Conservation (phyloP, 768 basidiomycete genomes). For the Termitomyces sp. region DNA sequence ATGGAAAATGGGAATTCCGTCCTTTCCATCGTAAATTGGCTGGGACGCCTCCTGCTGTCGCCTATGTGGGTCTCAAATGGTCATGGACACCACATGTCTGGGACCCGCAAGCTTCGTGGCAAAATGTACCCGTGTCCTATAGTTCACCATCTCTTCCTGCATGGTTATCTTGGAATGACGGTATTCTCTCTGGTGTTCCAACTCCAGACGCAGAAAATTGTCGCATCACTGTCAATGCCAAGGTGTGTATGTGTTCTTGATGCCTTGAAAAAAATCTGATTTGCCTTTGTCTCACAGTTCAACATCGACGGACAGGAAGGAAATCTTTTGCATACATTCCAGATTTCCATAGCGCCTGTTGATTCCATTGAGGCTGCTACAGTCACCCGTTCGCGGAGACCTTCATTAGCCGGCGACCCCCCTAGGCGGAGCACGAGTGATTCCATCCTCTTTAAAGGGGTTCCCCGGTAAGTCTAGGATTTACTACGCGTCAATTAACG, state of each 20-base stretch:
- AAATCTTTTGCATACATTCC: slow-evolving; percentile 59
- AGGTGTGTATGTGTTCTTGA: slow-evolving; percentile 39
- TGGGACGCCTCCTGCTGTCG: slow-evolving; percentile 75
- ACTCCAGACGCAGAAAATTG: slow-evolving; percentile 70
- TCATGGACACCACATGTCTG: slow-evolving; percentile 91
- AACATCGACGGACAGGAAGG: slow-evolving; percentile 73
- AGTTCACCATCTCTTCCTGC: slow-evolving; percentile 75
- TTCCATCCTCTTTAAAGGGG: slow-evolving; percentile 37
- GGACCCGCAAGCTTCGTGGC: slow-evolving; percentile 90
- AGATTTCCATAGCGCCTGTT: slow-evolving; percentile 66
- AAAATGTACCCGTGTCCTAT: slow-evolving; percentile 75
- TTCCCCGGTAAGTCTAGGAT: slow-evolving; percentile 27
- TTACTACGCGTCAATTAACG: not conserved
- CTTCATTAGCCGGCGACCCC: slow-evolving; percentile 36
- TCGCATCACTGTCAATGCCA: slow-evolving; percentile 71
- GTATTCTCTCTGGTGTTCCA: slow-evolving; percentile 78
- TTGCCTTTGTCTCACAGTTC: slow-evolving; percentile 39
- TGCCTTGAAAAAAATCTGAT: not conserved
- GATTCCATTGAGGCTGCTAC: slow-evolving; percentile 37
- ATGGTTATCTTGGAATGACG: slow-evolving; percentile 88
- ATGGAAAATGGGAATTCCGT: slow-evolving; percentile 81
- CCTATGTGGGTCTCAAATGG: slow-evolving; percentile 79
- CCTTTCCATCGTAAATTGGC: slow-evolving; percentile 87
- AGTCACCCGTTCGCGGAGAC: slow-evolving; percentile 36
- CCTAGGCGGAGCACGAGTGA: slow-evolving; percentile 45